phyloP scores from a whole-genome alignment of 148 eudicot species.

The Vaccinium corymbosum region DNA sequence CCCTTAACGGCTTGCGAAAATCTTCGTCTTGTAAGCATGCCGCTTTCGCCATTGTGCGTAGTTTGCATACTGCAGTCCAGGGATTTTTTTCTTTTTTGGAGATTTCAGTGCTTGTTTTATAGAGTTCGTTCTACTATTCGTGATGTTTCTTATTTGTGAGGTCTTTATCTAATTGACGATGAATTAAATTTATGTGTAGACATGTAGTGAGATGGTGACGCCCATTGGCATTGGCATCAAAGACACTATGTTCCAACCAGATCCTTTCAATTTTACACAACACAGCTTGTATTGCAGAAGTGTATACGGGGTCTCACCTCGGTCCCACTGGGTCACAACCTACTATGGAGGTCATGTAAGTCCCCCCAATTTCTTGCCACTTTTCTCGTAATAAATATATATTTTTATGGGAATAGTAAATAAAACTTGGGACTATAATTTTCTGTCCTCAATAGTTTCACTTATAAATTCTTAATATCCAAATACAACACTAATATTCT shows the following conservation, averaged over 20 bases:
- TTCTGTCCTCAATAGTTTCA: neutral
- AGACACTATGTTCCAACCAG: slow-evolving; percentile 36
- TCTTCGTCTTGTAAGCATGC: too few relatives aligned
- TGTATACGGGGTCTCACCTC: slow-evolving; percentile 19
- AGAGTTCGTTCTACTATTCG: too few relatives aligned
- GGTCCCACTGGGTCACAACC: slow-evolving; percentile 34
- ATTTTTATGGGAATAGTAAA: too few relatives aligned
- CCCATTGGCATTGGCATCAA: slow-evolving; percentile 39
- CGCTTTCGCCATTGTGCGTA: too few relatives aligned
- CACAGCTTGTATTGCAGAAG: slow-evolving; percentile 12
- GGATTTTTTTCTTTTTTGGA: neutral
- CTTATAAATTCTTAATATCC: neutral
- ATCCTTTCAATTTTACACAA: slow-evolving; percentile 18
- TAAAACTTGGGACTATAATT: too few relatives aligned
- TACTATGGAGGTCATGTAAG: slow-evolving; percentile 34
- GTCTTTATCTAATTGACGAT: neutral
- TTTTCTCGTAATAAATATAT: too few relatives aligned
- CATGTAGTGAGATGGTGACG: slow-evolving; percentile 52
- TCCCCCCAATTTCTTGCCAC: neutral
- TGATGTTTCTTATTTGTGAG: neutral
- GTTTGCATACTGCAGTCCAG: too few relatives aligned
- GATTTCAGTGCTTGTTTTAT: too few relatives aligned
- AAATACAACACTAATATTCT: neutral
- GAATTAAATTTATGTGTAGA: slow-evolving; percentile 15
- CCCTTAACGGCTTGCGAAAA: too few relatives aligned